Evolutionary conservation across 352 stramenopile genomes (phyloP).

Genomic region (Pythium utonaiense): DNA sequence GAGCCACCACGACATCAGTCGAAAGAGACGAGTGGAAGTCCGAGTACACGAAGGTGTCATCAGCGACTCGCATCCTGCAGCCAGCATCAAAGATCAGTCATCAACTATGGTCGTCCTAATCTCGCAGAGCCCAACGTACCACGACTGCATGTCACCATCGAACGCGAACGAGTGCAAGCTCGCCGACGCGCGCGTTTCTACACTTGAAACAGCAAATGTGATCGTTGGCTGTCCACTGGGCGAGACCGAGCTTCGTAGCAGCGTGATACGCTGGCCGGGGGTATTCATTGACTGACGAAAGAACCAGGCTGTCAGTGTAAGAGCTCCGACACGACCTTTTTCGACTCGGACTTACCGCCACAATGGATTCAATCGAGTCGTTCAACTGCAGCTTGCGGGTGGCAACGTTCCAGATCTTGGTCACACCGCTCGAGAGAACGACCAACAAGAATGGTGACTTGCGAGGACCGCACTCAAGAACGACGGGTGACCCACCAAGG

Average conservation of each 20-base stretch:
- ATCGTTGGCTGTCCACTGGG: constrained; percentile 70
- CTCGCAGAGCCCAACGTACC: constrained; percentile 31
- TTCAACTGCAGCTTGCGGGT: constrained; percentile 45
- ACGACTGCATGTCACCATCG: constrained; percentile 62
- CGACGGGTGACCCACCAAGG: constrained; percentile 53
- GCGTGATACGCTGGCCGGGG: constrained; percentile 44
- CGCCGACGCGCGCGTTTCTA: constrained; percentile 42
- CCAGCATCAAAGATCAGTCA: neutral
- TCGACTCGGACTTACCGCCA: constrained; percentile 29
- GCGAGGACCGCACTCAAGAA: constrained; percentile 66
- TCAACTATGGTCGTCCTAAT: neutral
- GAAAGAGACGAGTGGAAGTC: constrained; percentile 73
- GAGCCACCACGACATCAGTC: constrained; percentile 61
- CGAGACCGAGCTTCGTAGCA: constrained; percentile 72
- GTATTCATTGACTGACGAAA: constrained; percentile 17
- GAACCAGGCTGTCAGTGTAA: neutral
- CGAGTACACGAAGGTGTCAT: constrained; percentile 84
- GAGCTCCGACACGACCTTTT: neutral
- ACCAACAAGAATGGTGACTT: constrained; percentile 71
- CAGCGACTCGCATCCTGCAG: constrained; percentile 77
- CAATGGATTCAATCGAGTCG: constrained; percentile 64
- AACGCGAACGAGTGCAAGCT: constrained; percentile 80
- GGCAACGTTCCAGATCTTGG: constrained; percentile 76
- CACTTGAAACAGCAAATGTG: constrained; percentile 70
- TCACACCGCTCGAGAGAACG: constrained; percentile 47